These are phyloP conservation scores for Aspergillus carlsbadensis DNA, from an alignment of 495 filamentous ascomycete genomes.

Conservation along the genomic window DNA sequence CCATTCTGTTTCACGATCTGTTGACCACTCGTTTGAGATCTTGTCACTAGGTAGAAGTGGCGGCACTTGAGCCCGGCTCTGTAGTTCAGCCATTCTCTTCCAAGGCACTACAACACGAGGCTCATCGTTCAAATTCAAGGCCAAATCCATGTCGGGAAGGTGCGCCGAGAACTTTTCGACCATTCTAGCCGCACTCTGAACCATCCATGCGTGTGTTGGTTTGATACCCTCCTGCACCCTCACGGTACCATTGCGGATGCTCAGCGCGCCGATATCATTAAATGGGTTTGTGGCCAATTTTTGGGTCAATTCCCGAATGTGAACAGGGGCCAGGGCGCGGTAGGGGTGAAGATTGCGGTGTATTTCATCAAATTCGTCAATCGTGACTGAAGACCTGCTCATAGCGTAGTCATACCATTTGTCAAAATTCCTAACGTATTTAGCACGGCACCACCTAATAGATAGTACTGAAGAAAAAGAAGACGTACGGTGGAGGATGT, in stretches of 20 bases:
- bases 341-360: slow-evolving; percentile 69
- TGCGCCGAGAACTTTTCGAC: slow-evolving; percentile 66
- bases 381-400: slow-evolving; percentile 58
- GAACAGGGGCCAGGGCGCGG: slow-evolving; percentile 62
- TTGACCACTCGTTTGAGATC: slow-evolving; percentile 33
- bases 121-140: slow-evolving; percentile 76
- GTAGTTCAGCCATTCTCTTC: slow-evolving; percentile 49
- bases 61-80: slow-evolving; percentile 32
- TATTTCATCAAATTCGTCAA: slow-evolving; percentile 78
- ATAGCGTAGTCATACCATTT: slow-evolving; percentile 74
- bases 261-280: slow-evolving; percentile 50
- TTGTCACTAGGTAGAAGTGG: slow-evolving; percentile 20
- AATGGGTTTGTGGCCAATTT: slow-evolving; percentile 45
- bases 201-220: slow-evolving; percentile 57
- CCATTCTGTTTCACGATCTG: slow-evolving; percentile 39
- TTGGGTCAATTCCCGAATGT: slow-evolving; percentile 52
- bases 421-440: slow-evolving; percentile 38
- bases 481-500: slow-evolving; percentile 45
- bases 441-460: slow-evolving; percentile 2
- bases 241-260: slow-evolving; percentile 46
- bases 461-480: not conserved
- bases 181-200: slow-evolving; percentile 59
- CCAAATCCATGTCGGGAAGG: slow-evolving; percentile 78
- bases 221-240: slow-evolving; percentile 43
- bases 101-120: slow-evolving; percentile 74